Percentiles rank a stretch among this genome's conserved stretches.
Conservation (phyloP, 2,329 filamentous ascomycete genomes). For the Xylariales sp. region DNA sequence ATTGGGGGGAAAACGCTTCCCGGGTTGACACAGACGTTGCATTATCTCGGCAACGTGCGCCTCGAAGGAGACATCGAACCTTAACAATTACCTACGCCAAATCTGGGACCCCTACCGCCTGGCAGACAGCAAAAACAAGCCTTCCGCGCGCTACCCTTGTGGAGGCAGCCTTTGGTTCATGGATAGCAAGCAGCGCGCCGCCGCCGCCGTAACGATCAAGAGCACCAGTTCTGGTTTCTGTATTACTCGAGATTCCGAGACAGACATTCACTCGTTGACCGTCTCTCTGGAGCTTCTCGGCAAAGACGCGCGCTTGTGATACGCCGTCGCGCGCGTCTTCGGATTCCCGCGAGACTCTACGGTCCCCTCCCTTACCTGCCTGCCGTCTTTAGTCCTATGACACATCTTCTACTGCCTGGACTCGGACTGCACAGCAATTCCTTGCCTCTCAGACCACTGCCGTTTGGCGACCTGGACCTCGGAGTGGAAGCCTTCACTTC, state of each 20-base stretch:
- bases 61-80: too few relatives aligned
- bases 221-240: slow-evolving; percentile 4
- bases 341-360: neutral
- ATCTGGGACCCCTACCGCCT: slow-evolving; percentile 7
- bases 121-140: slow-evolving; percentile 2
- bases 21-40: neutral
- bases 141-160: slow-evolving; percentile 9
- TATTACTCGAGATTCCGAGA: slow-evolving; percentile 4
- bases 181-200: slow-evolving; percentile 8
- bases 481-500: neutral
- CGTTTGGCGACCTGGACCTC: slow-evolving; percentile 2
- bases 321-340: slow-evolving; percentile 8
- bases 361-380: slow-evolving; percentile 2
- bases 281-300: neutral
- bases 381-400: slow-evolving; percentile 3
- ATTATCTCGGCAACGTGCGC: neutral
- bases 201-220: neutral
- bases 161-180: slow-evolving; percentile 6
- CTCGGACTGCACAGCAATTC: slow-evolving; percentile 3
- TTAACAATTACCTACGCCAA: slow-evolving; percentile 5
- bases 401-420: slow-evolving; percentile 8
- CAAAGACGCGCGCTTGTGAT: slow-evolving; percentile 9
- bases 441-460: slow-evolving; percentile 9
- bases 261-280: slow-evolving; percentile 7
- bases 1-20: neutral